Base-by-base conservation (phyloP, 306 rosid species). In the Lathyrus aphaca region DNA sequence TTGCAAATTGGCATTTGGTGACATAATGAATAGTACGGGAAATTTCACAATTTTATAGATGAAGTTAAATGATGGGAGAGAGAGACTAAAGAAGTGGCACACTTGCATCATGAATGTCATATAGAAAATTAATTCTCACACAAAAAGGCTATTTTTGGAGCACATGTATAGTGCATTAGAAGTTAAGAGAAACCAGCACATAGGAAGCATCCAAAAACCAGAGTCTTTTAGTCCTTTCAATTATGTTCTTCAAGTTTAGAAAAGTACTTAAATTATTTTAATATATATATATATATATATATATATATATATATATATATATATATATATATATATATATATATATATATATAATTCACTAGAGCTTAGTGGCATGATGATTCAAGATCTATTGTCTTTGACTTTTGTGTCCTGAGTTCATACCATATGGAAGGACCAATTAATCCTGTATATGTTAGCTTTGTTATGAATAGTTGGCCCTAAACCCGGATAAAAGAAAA, bases 101-200 rank as follows among this genome's bases (percentile, higher is more conserved):
- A 62, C 64, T 40, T 63, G 68, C 68, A 77, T 75, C 70, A 77
- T 75, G 74, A 45, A 64, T 43, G 57, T 39, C 55, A 50, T 37
- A 17, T 56, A 58, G 23, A 68, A 73, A 80, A 53, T 53, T 61
- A 80, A 46, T 42, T 64, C 25, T 51, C 65, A 64, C 40, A 45
- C 63, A 35, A 81, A 84, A 87, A 83, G 80, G 84, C 68, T 18
- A 82, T 53, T 72, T 35, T 81, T 85, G 89, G 80, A 67, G 67
- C 68, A 66, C 67, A 64, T 46, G 39, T 59, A 48, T 53, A 35
- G 32, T 53, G 27, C 42, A 69, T 38, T 65, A 27, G 57, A 57
- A 30, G 29, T 16, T 39, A 40, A 55, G 17, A 55, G 1, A 55
- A 35, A 55, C 39, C 38, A 56, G 39, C 62, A 56, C 62, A 50